Evolutionary conservation across 2,329 filamentous ascomycete species (phyloP).

Genomic region (Aspergillus novofumigatus): DNA sequence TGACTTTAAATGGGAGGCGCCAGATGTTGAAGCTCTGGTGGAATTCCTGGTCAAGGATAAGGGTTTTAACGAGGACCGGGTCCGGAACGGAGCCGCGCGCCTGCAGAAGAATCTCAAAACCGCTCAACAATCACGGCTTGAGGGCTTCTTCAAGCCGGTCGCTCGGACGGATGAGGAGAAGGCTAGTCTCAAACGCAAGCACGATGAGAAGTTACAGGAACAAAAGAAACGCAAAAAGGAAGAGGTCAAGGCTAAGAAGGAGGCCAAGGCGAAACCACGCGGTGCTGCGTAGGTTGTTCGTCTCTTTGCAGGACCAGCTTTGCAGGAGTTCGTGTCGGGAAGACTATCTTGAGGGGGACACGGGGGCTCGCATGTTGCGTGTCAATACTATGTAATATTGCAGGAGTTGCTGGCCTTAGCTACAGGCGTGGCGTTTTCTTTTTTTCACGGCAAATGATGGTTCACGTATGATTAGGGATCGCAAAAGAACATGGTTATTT

Average conservation of each 20-base stretch:
- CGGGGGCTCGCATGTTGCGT: background rate
- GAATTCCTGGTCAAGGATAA: constrained; percentile 90
- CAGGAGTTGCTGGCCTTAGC: background rate
- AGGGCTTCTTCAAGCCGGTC: constrained; percentile 94
- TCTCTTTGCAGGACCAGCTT: background rate
- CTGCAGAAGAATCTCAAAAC: constrained; percentile 88
- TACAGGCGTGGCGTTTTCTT: background rate
- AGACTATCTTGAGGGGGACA: too few species aligned
- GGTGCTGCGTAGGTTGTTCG: constrained; percentile 46
- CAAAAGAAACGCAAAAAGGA: constrained; percentile 95
- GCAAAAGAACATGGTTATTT: background rate
- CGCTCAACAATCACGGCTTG: constrained; percentile 82
- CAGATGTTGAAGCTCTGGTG: constrained; percentile 84
- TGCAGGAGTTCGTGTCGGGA: background rate
- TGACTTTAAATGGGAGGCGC: constrained; percentile 97
- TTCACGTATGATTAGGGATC: background rate
- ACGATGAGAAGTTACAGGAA: constrained; percentile 85
- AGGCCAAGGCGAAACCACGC: constrained; percentile 80
- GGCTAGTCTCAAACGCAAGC: constrained; percentile 81
- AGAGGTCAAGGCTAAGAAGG: constrained; percentile 93
- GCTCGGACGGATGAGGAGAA: constrained; percentile 86
- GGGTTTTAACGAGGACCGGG: constrained; percentile 93
- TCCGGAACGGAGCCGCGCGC: constrained; percentile 70
- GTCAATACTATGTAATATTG: background rate
- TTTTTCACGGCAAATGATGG: background rate